Evolutionary conservation across 2,329 filamentous ascomycete genomes (phyloP).

Genomic region (Xylaria sp.): DNA sequence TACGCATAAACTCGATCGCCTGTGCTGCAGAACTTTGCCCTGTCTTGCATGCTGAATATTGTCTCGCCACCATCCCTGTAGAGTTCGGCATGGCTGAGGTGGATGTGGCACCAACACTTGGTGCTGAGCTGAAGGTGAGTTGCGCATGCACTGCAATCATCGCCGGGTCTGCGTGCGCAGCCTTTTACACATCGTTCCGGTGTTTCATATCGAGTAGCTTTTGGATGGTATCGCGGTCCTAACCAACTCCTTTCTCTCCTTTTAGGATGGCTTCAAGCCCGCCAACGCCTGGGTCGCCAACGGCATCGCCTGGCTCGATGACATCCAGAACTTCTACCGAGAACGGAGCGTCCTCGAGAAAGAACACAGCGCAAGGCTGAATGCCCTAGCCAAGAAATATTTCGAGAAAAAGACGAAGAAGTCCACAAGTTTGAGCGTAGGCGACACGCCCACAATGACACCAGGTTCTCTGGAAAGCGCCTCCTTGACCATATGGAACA

Average conservation of each 20-base stretch:
- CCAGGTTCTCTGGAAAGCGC: constrained; percentile 96
- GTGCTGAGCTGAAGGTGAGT: constrained; percentile 86
- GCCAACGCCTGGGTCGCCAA: constrained; percentile 90
- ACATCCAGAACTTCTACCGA: constrained; percentile 96
- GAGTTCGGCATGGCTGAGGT: constrained; percentile 73
- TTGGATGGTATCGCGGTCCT: constrained; percentile 2
- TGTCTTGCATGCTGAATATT: constrained; percentile 33
- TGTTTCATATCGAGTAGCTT: too few relatives aligned
- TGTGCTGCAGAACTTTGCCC: constrained; percentile 7
- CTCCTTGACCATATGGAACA: constrained; percentile 95
- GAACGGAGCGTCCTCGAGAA: constrained; percentile 94
- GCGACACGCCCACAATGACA: constrained; percentile 90
- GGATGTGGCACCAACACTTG: constrained; percentile 85
- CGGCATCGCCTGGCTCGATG: constrained; percentile 93
- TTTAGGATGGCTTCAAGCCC: constrained; percentile 92
- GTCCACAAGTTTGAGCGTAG: constrained; percentile 85
- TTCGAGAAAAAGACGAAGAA: constrained; percentile 96
- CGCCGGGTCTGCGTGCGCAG: constrained; percentile 8
- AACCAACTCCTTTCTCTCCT: constrained; percentile 2
- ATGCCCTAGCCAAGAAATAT: constrained; percentile 89
- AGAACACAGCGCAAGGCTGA: constrained; percentile 91
- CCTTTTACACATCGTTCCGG: too few relatives aligned
- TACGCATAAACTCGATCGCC: constrained; percentile 11
- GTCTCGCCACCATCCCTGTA: constrained; percentile 22
- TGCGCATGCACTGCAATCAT: constrained; percentile 36